Evolutionary conservation across 495 filamentous ascomycete genomes (phyloP), one percentile per base, ranked within the genome.

Genomic region (Antarctomyces pellizariae): DNA sequence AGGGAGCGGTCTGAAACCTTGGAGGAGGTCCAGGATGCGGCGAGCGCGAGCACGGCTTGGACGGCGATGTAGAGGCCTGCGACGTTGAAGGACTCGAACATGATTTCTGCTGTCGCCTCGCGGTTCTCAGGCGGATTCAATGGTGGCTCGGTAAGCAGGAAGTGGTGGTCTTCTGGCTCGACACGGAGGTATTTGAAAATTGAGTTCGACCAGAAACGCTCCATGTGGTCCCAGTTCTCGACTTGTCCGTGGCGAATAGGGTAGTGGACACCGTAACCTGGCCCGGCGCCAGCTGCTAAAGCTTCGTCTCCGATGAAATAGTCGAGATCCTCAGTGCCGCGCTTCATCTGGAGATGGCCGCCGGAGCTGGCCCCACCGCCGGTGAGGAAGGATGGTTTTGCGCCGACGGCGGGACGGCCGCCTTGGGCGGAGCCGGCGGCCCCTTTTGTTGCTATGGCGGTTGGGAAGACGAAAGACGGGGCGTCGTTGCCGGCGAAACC

Each of bases 1-100:
- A 97, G 62, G n/a, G 84, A 93, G 32, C 82, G 71, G 41, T 97
- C 86, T 10, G 79, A 77, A 8, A 93, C 84, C 62, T 93, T 97
- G 13, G 80, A 84, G 21, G 79, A 91, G 13, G 89, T 95, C 86
- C 89, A 97, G 9, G 84, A 93, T 4, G 86, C 86, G 17, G 86
- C 86, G 18, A 97, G 67, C 8, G 86, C 86, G 26, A 97, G 71
- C 12, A 97, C 86, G 8, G 86, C 86, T 54, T 97, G 86, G 6
- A 97, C 86, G 22, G 89, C 86, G 41, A 97, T 97, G 53, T 97
- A 97, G 20, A 97, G 72, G 49, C 86, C 86, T 30, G 86, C 83
- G 53, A 86, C 95, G 50, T 97, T 97, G 59, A 95, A 97, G 10
- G 84, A 91, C 45, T 97, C 86, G 55, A 97, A 97, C 74, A 97